Conservation (phyloP, 441 rosid species). For the Bruguiera hainesii region DNA sequence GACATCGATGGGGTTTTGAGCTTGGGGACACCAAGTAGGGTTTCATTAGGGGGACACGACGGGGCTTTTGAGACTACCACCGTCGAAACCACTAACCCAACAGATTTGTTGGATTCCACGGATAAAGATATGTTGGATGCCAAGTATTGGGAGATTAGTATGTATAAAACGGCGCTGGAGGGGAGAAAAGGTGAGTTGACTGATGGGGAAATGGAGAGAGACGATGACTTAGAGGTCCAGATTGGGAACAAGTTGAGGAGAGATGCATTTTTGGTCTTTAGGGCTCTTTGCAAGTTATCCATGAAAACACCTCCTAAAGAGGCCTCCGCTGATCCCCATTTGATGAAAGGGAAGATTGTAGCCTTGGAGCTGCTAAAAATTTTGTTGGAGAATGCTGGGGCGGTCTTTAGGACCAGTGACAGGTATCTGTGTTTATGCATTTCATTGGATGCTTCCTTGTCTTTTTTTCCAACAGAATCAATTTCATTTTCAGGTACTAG, state of each 20-base stretch:
- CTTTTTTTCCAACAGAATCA: background rate
- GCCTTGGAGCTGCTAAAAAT: conserved; percentile 97
- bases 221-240: conserved; percentile 94
- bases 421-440: conserved; percentile 39
- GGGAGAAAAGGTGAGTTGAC: conserved; percentile 96
- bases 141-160: conserved; percentile 99
- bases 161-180: conserved; percentile 98
- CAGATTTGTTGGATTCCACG: conserved; percentile 97
- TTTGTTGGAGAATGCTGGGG: conserved; percentile 98
- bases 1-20: conserved; percentile 91
- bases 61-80: conserved; percentile 79
- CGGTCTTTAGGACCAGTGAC: conserved; percentile 96
- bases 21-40: conserved; percentile 49
- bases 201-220: conserved; percentile 81
- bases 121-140: conserved; percentile 99
- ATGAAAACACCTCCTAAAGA: conserved; percentile 98
- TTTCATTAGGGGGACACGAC: conserved; percentile 58
- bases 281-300: conserved; percentile 97
- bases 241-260: conserved; percentile 97
- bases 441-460: background rate
- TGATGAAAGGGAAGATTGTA: conserved; percentile 95
- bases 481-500: background rate
- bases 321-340: conserved; percentile 76
- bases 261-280: conserved; percentile 95
- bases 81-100: conserved; percentile 88